Conservation (phyloP, 257 asterid species). For the Solanum medicagineum region DNA sequence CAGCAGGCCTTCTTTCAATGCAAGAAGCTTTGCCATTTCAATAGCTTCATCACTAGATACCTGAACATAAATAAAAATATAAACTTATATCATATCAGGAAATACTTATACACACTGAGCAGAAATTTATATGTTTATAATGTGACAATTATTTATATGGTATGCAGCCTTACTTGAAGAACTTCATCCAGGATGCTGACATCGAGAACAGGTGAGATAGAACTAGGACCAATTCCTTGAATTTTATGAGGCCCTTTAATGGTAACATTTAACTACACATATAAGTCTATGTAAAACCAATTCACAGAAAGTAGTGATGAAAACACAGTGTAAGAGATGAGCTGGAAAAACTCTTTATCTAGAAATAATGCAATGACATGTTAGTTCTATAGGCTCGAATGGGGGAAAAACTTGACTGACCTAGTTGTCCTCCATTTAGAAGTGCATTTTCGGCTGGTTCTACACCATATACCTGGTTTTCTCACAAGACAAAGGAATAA, state of each 20-base stretch:
- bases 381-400: neutral
- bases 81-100: neutral
- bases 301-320: neutral
- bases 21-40: slow-evolving; percentile 39
- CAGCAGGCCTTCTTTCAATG: slow-evolving; percentile 42
- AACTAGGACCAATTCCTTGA: slow-evolving; percentile 34
- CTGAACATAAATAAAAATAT: slow-evolving; percentile 1
- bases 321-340: neutral
- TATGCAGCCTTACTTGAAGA: slow-evolving; percentile 14
- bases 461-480: slow-evolving; percentile 25
- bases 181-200: slow-evolving; percentile 30
- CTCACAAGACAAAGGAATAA: neutral
- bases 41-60: slow-evolving; percentile 41
- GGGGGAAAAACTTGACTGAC: neutral
- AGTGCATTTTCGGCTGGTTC: slow-evolving; percentile 39
- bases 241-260: slow-evolving; percentile 24
- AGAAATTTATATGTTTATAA: neutral
- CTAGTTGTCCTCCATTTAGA: slow-evolving; percentile 25
- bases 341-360: neutral
- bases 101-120: neutral
- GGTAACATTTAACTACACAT: neutral
- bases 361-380: neutral
- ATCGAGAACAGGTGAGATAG: slow-evolving; percentile 24
- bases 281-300: neutral
- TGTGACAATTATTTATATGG: neutral